Percentiles rank a stretch among this genome's conserved stretches.
phyloP scores from a whole-genome alignment of 495 filamentous ascomycete genomes.

The Parathielavia appendiculata region DNA sequence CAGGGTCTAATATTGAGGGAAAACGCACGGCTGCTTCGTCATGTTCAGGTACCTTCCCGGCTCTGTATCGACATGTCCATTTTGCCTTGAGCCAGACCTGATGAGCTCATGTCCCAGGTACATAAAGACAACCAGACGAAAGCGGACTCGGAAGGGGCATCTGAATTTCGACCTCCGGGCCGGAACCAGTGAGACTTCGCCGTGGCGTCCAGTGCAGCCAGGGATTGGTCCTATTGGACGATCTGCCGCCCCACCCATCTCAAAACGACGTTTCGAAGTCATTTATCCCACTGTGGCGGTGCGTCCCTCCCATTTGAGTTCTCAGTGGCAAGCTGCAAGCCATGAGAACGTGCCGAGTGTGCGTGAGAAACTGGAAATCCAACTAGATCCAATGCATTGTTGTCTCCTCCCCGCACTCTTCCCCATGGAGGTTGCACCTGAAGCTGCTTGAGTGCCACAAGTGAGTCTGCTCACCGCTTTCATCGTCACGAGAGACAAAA shows the following conservation, averaged over 20 bases:
- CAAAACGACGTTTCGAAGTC: background rate
- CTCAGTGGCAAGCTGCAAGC: background rate
- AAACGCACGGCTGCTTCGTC: background rate
- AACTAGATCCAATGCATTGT: background rate
- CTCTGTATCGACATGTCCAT: background rate
- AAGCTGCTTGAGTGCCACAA: background rate
- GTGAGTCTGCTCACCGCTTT: background rate
- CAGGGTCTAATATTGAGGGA: too few species aligned
- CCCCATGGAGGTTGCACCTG: too few species aligned
- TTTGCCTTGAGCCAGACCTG: background rate
- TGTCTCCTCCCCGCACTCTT: background rate
- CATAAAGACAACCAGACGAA: background rate
- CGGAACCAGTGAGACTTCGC: constrained; percentile 21
- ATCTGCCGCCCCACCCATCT: constrained; percentile 2
- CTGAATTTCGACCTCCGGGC: background rate
- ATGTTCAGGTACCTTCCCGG: background rate
- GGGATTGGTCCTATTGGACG: constrained; percentile 17
- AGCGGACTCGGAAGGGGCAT: background rate
- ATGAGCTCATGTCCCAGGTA: constrained; percentile 9
- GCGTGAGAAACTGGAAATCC: background rate
- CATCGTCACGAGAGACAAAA: background rate
- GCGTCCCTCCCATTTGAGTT: background rate
- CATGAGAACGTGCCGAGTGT: background rate
- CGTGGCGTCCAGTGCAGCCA: constrained; percentile 20
- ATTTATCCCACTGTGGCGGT: background rate